Evolutionary conservation across 2,329 filamentous ascomycete genomes (phyloP).

Genomic region (Neonectria sp.): DNA sequence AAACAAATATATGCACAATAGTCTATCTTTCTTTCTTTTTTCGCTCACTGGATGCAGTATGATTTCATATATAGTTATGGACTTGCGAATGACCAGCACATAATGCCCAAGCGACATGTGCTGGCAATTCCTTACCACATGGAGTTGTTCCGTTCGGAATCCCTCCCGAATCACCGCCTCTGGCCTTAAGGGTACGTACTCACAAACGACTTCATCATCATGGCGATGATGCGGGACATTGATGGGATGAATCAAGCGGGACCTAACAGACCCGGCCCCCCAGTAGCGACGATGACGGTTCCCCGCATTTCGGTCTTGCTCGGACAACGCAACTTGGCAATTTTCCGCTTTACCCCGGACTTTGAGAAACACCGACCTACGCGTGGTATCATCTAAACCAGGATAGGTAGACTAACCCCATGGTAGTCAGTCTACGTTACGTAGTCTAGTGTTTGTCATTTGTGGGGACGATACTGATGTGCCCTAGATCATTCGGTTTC

Average conservation of each 20-base stretch:
- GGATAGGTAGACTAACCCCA: background rate
- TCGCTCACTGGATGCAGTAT: too few species aligned
- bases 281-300: background rate
- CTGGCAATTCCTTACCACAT: background rate
- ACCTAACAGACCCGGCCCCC: background rate
- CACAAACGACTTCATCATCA: too few species aligned
- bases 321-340: background rate
- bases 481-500: background rate
- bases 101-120: background rate
- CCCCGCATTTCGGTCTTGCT: background rate
- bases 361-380: background rate
- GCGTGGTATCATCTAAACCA: background rate
- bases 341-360: background rate
- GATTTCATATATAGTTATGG: slow-evolving; percentile 1
- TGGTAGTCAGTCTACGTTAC: background rate
- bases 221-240: background rate
- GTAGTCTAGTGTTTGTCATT: background rate
- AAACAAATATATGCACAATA: background rate
- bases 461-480: background rate
- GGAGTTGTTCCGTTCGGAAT: background rate
- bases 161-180: background rate
- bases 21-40: too few species aligned
- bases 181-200: background rate
- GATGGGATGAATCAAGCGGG: background rate
- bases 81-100: background rate